Evolutionary conservation across 805 yeast species (phyloP), one percentile per base, ranked within the genome.

Genomic region (Maudiozyma saulgeensis): DNA sequence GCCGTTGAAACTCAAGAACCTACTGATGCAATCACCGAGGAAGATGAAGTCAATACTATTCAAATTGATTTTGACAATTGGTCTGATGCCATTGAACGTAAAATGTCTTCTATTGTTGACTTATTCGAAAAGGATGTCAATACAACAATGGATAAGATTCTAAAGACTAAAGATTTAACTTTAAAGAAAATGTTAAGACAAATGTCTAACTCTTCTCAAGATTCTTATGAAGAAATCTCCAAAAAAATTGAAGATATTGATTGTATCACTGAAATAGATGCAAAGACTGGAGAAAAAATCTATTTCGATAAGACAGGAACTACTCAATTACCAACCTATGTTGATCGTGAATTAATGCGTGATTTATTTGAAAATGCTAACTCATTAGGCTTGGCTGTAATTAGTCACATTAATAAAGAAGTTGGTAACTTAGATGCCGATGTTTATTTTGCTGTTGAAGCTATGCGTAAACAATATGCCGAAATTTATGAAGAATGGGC

Each of bases 401-500:
- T 74, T 0, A 67, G 66, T 18, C 50, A 51, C 1, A 62, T 76
- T 39, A 66, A 68, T 18, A 53, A 52, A 2, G 58, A 64, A 23
- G 57, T 75, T 46, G 54, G 58, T 12, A 49, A 58, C 6, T 54
- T 64, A 12, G 63, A 71, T 41, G 54, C 62, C 21, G 57, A 56
- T 4, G 66, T 71, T 23, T 68, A 74, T 41, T 56, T 64, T 3
- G 65, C 63, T 6, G 67, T 71, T 11, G 67, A 71, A 28, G 58
- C 60, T 1, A 64, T 71, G 34, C 73, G 78, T 58, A 61, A 68
- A 19, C 62, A 68, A 19, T 74, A 82, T 37, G 72, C 84, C 47
- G 90, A 85, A 53, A 74, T 82, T 0, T 75, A 81, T 60, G 90
- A 84, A 62, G 84, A 84, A 52, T 85, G 84, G 71, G 81, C 83